Conservation (phyloP, 805 yeast genomes). For the Wickerhamiella azyma region DNA sequence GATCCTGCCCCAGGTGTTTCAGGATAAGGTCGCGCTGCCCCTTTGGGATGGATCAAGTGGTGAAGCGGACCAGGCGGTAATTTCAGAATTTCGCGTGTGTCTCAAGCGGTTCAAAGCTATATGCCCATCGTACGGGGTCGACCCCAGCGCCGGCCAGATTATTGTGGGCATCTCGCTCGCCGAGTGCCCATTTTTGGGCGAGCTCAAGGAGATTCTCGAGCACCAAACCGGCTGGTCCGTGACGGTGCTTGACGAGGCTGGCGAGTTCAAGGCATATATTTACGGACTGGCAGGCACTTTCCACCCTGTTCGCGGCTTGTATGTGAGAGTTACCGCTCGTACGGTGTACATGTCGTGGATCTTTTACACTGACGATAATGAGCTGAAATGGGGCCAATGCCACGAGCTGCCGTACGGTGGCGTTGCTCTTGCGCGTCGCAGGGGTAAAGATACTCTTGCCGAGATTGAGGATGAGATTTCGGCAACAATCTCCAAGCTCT, state of each 20-base stretch:
- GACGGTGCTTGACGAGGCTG: conserved; percentile 42
- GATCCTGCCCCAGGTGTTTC: conserved; percentile 64
- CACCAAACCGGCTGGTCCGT: conserved; percentile 58
- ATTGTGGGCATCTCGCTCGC: conserved; percentile 68
- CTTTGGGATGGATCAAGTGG: conserved; percentile 34
- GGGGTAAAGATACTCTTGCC: conserved; percentile 28
- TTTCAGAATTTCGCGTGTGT: conserved; percentile 45
- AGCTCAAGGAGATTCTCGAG: conserved; percentile 41
- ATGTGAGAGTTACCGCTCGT: conserved; percentile 65
- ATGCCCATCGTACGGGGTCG: conserved; percentile 64
- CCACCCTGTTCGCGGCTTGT: conserved; percentile 50
- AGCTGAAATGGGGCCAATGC: conserved; percentile 28
- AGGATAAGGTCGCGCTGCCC: conserved; percentile 59
- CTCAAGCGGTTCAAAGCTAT: conserved; percentile 55
- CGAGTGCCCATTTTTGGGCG: conserved; percentile 44
- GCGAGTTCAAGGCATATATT: conserved; percentile 51
- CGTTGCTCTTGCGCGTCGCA: conserved; percentile 46
- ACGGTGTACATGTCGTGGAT: conserved; percentile 61
- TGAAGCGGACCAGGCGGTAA: conserved; percentile 29
- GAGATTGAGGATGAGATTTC: conserved; percentile 39
- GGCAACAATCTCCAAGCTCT: conserved; percentile 36
- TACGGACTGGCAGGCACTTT: conserved; percentile 66
- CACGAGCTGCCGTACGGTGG: conserved; percentile 55
- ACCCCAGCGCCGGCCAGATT: conserved; percentile 40
- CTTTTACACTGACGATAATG: conserved; percentile 35